These are phyloP conservation scores for Vigna radiata DNA, from an alignment of 306 rosid species.

Conservation along the genomic window DNA sequence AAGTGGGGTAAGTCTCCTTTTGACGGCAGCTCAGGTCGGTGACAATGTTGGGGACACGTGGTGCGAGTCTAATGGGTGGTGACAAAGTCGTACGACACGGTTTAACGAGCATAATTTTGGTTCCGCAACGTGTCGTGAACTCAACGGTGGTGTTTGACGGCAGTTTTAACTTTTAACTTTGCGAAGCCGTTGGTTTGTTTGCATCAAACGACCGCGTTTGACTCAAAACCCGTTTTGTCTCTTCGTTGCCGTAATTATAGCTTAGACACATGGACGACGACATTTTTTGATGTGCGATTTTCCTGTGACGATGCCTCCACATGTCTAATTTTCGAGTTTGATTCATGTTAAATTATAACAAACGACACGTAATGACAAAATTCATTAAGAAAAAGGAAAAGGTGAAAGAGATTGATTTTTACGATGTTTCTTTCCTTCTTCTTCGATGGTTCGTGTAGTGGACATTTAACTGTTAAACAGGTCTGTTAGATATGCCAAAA, in stretches of 20 bases:
- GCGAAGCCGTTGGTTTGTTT: slow-evolving; percentile 8
- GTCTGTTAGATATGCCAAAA: too few relatives aligned
- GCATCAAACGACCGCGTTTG: neutral
- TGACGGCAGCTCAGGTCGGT: slow-evolving; percentile 42
- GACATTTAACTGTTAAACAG: neutral
- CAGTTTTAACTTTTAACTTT: slow-evolving; percentile 21
- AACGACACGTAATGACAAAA: neutral
- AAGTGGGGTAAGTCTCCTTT: slow-evolving; percentile 21
- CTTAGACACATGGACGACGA: neutral
- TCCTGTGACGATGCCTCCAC: neutral
- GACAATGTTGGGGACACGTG: slow-evolving; percentile 23
- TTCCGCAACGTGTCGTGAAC: slow-evolving; percentile 37
- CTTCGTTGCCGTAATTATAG: neutral
- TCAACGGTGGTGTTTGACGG: slow-evolving; percentile 31
- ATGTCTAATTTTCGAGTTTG: neutral
- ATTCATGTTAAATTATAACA: neutral
- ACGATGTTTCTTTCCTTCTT: neutral
- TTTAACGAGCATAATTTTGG: neutral
- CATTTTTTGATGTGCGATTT: neutral
- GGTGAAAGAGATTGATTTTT: neutral
- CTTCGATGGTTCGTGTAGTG: slow-evolving; percentile 16
- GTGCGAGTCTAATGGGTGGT: neutral
- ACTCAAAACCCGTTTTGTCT: slow-evolving; percentile 19
- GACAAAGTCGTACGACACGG: slow-evolving; percentile 18
- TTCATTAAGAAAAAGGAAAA: neutral